A percentile compares a stretch with the other conserved stretches of the same genome.
phyloP scores from a whole-genome alignment of 306 rosid species.

The Oxytropis ochrocephala region DNA sequence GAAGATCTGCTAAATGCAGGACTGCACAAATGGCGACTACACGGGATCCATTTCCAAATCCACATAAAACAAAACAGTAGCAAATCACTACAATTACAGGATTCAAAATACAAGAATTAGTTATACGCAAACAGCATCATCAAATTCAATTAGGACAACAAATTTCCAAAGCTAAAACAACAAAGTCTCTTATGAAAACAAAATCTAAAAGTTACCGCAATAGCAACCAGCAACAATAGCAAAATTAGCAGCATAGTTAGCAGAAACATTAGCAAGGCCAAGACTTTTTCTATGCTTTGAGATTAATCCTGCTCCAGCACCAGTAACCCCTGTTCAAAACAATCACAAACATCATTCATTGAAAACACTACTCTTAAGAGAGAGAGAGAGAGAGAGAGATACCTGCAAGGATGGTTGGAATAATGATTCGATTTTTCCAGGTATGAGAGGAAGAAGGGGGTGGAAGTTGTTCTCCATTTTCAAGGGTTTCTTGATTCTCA shows the following conservation, averaged over 20 bases:
- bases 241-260: slow-evolving; percentile 73
- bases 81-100: neutral
- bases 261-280: slow-evolving; percentile 52
- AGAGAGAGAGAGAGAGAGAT: neutral
- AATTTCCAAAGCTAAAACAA: neutral
- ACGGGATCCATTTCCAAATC: too few relatives aligned
- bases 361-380: neutral
- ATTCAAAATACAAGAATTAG: neutral
- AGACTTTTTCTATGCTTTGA: slow-evolving; percentile 70
- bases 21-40: too few relatives aligned
- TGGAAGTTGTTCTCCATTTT: slow-evolving; percentile 15
- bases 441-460: slow-evolving; percentile 31
- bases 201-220: slow-evolving; percentile 50
- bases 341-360: neutral
- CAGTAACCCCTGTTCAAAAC: slow-evolving; percentile 54
- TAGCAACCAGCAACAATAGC: slow-evolving; percentile 75
- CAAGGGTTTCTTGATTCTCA: slow-evolving; percentile 4
- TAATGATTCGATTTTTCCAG: slow-evolving; percentile 63
- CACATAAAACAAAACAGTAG: neutral
- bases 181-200: neutral
- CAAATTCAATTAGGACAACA: neutral
- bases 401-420: slow-evolving; percentile 80
- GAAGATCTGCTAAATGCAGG: too few relatives aligned
- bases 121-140: neutral
- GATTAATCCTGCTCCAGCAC: slow-evolving; percentile 73